These are phyloP conservation scores for Phaffia tasmanica DNA, from an alignment of 768 basidiomycete genomes.

Conservation along the genomic window DNA sequence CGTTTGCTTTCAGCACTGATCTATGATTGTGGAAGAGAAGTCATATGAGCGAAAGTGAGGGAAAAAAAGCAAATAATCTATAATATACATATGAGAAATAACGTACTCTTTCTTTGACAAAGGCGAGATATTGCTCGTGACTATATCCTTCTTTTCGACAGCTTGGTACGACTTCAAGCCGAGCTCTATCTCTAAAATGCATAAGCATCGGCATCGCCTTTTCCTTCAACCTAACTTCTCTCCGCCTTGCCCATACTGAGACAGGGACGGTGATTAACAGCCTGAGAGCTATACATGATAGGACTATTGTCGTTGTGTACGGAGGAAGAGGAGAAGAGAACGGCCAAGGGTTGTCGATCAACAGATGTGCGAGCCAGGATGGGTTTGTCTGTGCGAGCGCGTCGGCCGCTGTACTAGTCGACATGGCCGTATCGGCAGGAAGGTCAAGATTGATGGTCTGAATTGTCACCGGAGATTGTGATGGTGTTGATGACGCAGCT, in stretches of 20 bases:
- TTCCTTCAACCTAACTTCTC: conserved; percentile 3
- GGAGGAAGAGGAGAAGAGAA: background rate
- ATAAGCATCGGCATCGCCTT: background rate
- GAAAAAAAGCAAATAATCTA: background rate
- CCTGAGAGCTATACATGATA: background rate
- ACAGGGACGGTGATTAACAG: conserved; percentile 7
- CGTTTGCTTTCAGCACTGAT: background rate
- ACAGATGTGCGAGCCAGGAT: background rate
- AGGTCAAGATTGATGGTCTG: too few species aligned
- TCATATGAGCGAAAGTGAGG: background rate
- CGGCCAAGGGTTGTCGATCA: background rate
- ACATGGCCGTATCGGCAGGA: too few species aligned
- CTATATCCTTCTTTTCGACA: conserved; percentile 1
- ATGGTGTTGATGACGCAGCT: too few species aligned
- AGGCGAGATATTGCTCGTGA: background rate
- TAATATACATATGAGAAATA: too few species aligned
- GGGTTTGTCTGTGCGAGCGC: background rate
- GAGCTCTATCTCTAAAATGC: background rate
- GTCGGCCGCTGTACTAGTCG: too few species aligned
- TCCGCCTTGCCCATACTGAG: conserved; percentile 7
- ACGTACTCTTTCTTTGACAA: background rate
- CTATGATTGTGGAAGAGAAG: background rate
- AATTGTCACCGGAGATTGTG: too few species aligned
- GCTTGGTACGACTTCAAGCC: background rate
- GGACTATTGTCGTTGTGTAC: conserved; percentile 9